Conservation (phyloP, 805 yeast species). For the Zygosaccharomyces bailii region DNA sequence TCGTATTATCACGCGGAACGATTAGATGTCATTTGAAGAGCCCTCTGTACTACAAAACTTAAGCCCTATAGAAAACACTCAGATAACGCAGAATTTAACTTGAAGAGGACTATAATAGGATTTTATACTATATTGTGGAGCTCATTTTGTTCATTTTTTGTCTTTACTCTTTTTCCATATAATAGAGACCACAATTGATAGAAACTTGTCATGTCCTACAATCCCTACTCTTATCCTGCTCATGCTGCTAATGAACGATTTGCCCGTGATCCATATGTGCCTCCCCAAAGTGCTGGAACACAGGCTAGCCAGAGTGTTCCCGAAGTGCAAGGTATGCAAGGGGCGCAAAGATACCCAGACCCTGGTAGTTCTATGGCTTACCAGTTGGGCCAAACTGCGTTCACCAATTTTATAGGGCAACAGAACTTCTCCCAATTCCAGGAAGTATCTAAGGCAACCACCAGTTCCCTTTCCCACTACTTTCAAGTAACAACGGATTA, state of each 20-base stretch:
- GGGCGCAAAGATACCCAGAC: slow-evolving; percentile 46
- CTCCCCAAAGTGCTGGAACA: slow-evolving; percentile 29
- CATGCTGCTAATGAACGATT: slow-evolving; percentile 19
- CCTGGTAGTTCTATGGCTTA: slow-evolving; percentile 82
- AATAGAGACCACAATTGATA: background rate
- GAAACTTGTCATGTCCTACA: slow-evolving; percentile 38
- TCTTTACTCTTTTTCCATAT: background rate
- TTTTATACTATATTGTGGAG: background rate
- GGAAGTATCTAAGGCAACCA: slow-evolving; percentile 42
- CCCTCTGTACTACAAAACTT: no score
- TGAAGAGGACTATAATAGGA: no score
- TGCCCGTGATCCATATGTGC: slow-evolving; percentile 10
- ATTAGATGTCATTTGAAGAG: no score
- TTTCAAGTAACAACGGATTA: slow-evolving; percentile 90
- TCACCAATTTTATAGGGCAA: slow-evolving; percentile 43
- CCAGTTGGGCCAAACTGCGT: slow-evolving; percentile 82
- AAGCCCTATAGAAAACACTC: no score
- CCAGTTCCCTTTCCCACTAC: slow-evolving; percentile 60
- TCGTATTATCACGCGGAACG: background rate
- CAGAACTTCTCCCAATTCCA: slow-evolving; percentile 58
- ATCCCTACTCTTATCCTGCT: slow-evolving; percentile 43
- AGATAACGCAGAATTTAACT: no score
- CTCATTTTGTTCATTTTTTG: background rate
- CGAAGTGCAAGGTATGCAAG: slow-evolving; percentile 28
- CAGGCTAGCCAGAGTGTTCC: slow-evolving; percentile 25